A percentile compares a stretch with the other conserved stretches of the same genome.
Evolutionary conservation across 495 filamentous ascomycete species (phyloP).

Genomic region (Tuber magnatum): DNA sequence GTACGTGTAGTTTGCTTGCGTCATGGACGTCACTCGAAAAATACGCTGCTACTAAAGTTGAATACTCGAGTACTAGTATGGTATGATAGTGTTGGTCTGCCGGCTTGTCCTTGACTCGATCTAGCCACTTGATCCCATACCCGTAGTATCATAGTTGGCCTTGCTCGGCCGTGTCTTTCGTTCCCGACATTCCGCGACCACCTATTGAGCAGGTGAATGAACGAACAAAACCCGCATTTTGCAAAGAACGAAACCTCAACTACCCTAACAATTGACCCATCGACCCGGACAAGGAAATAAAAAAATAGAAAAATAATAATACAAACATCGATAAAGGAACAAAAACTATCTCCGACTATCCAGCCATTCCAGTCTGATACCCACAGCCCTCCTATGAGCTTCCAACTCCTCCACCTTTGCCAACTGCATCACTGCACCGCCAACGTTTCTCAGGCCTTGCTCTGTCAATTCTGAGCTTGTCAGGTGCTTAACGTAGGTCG

Average conservation of each 20-base stretch:
- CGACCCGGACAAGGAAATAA: too few relatives aligned
- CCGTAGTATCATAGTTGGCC: not conserved
- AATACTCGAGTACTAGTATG: not conserved
- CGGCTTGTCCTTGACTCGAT: not conserved
- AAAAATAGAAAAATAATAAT: not conserved
- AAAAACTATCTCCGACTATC: slow-evolving; percentile 6
- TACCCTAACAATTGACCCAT: not conserved
- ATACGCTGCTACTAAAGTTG: not conserved
- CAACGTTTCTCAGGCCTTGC: slow-evolving; percentile 74
- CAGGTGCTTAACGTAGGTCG: slow-evolving; percentile 92
- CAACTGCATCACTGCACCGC: slow-evolving; percentile 83
- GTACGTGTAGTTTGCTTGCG: too few relatives aligned
- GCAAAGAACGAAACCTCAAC: not conserved
- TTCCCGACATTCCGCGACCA: not conserved
- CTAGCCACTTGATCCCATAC: not conserved
- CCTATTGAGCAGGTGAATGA: not conserved
- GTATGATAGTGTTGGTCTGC: not conserved
- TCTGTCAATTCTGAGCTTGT: slow-evolving; percentile 83
- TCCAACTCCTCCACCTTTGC: slow-evolving; percentile 92
- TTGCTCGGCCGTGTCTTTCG: not conserved
- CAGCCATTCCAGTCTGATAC: slow-evolving; percentile 61
- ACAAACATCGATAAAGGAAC: not conserved
- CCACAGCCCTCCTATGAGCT: slow-evolving; percentile 85
- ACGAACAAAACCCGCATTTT: not conserved
- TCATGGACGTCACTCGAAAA: not conserved